A percentile compares a stretch with the other conserved stretches of the same genome.
Conservation (phyloP, 805 yeast species). For the Candida manassasensis region DNA sequence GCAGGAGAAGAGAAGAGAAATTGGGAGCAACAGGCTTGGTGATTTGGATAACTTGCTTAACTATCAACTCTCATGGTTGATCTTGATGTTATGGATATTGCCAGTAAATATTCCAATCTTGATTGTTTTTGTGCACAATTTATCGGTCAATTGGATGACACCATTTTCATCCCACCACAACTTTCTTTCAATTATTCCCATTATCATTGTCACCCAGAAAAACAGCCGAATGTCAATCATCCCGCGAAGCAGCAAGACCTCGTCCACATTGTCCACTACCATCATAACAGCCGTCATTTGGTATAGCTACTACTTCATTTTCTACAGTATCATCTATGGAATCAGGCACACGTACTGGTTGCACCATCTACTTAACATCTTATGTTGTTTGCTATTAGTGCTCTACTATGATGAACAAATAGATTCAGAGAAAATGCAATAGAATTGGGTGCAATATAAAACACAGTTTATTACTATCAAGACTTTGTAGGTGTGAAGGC, state of each 20-base stretch:
- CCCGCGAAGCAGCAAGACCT: conserved; percentile 27
- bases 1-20: not conserved
- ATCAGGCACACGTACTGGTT: conserved; percentile 80
- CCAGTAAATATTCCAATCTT: conserved; percentile 77
- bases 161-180: conserved; percentile 88
- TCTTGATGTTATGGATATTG: conserved; percentile 71
- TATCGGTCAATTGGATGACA: conserved; percentile 72
- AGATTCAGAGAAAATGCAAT: too few relatives aligned
- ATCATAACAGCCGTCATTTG: conserved; percentile 8
- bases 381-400: conserved; percentile 48
- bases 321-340: conserved; percentile 69
- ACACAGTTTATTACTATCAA: too few relatives aligned
- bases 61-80: conserved; percentile 56
- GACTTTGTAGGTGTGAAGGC: too few relatives aligned
- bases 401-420: conserved; percentile 5
- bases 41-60: conserved; percentile 37
- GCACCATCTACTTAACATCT: conserved; percentile 67
- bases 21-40: conserved; percentile 5
- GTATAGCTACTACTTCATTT: conserved; percentile 41
- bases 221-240: conserved; percentile 47
- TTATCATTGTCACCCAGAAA: conserved; percentile 53
- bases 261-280: conserved; percentile 11
- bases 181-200: conserved; percentile 70
- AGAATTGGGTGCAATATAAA: too few relatives aligned
- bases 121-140: conserved; percentile 76